Evolutionary conservation across 495 filamentous ascomycete genomes (phyloP).

Genomic region (Hyaloscypha finlandica): DNA sequence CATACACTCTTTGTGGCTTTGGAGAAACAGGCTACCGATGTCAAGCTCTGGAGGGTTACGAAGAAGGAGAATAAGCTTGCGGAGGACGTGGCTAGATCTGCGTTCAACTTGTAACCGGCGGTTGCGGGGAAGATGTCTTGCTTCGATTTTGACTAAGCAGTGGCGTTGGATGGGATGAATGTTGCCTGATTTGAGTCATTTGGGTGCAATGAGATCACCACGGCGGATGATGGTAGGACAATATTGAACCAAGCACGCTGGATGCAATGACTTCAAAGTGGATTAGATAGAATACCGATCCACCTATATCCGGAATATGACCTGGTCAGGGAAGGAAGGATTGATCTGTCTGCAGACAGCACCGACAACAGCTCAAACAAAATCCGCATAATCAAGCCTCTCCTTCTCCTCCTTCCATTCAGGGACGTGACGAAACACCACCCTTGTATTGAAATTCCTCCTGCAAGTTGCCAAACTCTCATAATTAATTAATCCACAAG

Average conservation of each 20-base stretch:
- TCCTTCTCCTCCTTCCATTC: neutral
- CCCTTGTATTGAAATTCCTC: constrained; percentile 4
- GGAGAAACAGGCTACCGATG: neutral
- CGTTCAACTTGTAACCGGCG: neutral
- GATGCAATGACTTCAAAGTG: too few species aligned
- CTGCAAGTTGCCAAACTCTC: constrained; percentile 10
- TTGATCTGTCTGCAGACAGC: constrained; percentile 2
- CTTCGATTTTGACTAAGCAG: neutral
- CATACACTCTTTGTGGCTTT: neutral
- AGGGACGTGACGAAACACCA: constrained; percentile 10
- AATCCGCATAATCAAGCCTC: neutral
- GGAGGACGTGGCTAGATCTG: neutral
- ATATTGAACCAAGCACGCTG: too few species aligned
- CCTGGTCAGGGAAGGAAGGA: neutral
- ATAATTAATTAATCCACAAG: constrained; percentile 10
- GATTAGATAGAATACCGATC: too few species aligned
- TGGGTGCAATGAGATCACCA: neutral
- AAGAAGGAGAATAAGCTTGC: neutral
- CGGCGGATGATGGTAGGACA: too few species aligned
- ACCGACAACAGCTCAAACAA: constrained; percentile 7
- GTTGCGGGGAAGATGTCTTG: too few species aligned
- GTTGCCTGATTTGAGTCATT: neutral
- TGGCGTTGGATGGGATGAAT: neutral
- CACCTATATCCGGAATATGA: neutral
- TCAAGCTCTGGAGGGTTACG: constrained; percentile 7